Percentiles rank a stretch among this genome's conserved stretches.
Conservation (phyloP, 805 yeast species). For the Nakazawaea pomicola region DNA sequence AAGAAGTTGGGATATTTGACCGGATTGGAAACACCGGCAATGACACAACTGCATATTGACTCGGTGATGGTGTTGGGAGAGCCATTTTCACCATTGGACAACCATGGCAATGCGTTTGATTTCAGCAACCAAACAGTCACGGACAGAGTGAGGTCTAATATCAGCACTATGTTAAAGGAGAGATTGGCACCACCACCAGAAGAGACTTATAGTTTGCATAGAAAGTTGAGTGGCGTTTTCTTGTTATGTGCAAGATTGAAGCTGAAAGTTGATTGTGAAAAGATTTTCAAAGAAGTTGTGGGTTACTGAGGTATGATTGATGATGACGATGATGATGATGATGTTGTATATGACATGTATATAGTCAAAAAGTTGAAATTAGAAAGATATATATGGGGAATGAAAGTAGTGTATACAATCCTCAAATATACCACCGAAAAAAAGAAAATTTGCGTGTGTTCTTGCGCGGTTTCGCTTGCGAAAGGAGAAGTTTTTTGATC, state of each 20-base stretch:
- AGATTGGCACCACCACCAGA: slow-evolving; percentile 97
- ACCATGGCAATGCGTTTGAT: slow-evolving; percentile 51
- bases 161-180: slow-evolving; percentile 85
- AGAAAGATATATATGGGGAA: no score
- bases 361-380: no score
- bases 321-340: no score
- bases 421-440: no score
- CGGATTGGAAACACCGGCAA: slow-evolving; percentile 80
- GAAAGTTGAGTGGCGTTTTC: slow-evolving; percentile 93
- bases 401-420: no score
- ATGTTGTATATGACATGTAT: no score
- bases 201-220: slow-evolving; percentile 93
- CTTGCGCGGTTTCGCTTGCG: no score
- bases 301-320: slow-evolving; percentile 29
- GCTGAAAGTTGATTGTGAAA: slow-evolving; percentile 78
- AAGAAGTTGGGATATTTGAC: slow-evolving; percentile 80
- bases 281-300: slow-evolving; percentile 71
- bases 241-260: slow-evolving; percentile 79
- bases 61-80: slow-evolving; percentile 89
- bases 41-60: slow-evolving; percentile 91
- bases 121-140: slow-evolving; percentile 87
- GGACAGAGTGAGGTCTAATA: slow-evolving; percentile 84
- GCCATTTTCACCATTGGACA: slow-evolving; percentile 64
- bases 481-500: no score
- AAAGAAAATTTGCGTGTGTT: no score